phyloP scores from a whole-genome alignment of 805 yeast species.

The Cyberlindnera suaveolens region DNA sequence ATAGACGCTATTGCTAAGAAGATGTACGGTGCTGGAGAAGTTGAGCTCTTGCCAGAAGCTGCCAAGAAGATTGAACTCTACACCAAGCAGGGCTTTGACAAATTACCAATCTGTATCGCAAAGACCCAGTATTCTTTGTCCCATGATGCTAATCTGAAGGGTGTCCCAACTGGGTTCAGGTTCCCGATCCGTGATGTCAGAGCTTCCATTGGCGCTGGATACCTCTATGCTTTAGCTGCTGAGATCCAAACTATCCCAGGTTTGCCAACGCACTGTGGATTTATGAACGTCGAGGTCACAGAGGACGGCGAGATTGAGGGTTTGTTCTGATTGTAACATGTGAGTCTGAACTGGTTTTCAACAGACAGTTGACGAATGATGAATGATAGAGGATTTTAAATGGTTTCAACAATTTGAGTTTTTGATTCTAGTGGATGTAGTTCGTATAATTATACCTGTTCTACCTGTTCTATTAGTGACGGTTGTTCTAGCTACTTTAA shows the following conservation, averaged over 20 bases:
- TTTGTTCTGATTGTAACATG: conserved; percentile 45
- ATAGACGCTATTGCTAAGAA: conserved; percentile 70
- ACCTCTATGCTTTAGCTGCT: conserved; percentile 92
- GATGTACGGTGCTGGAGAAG: conserved; percentile 89
- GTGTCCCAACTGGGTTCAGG: conserved; percentile 90
- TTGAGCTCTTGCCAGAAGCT: conserved; percentile 81
- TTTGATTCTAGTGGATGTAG: no score
- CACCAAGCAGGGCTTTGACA: conserved; percentile 81
- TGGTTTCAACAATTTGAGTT: no score
- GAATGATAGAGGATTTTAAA: no score
- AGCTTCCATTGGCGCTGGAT: conserved; percentile 95
- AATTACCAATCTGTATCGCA: conserved; percentile 93
- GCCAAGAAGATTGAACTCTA: conserved; percentile 73
- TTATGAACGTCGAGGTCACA: conserved; percentile 93
- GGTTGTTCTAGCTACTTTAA: no score
- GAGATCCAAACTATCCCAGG: conserved; percentile 98
- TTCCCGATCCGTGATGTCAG: conserved; percentile 94
- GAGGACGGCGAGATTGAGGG: conserved; percentile 91
- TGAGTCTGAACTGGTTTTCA: no score
- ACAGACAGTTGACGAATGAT: no score
- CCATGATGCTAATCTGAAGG: conserved; percentile 88
- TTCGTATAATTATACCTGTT: no score
- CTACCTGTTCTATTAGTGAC: no score
- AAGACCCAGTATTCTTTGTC: conserved; percentile 96
- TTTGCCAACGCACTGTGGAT: conserved; percentile 91